phyloP scores from a whole-genome alignment of 1,284 basidiomycete genomes.

The Puccinia hordei region DNA sequence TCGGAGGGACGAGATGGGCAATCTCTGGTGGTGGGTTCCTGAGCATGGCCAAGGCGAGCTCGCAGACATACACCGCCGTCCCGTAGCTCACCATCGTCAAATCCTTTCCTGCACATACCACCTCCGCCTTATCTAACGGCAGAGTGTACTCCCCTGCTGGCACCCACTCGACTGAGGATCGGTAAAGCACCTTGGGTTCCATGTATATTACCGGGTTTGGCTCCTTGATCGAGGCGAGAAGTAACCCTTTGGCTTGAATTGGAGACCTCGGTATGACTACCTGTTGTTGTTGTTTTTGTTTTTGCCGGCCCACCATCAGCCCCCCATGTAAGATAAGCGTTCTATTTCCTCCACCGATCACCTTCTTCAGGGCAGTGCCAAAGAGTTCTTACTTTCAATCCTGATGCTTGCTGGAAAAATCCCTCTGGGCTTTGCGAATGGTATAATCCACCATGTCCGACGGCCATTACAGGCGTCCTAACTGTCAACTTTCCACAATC shows the following conservation, averaged over 20 bases:
- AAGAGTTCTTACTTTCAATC: conserved; percentile 71
- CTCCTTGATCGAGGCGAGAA: conserved; percentile 81
- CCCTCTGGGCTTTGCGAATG: conserved; percentile 93
- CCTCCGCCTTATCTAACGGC: conserved; percentile 77
- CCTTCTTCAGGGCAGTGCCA: background rate
- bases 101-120: conserved; percentile 73
- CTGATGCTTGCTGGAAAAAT: conserved; percentile 86
- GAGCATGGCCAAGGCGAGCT: conserved; percentile 73
- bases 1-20: conserved; percentile 70
- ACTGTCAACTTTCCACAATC: conserved; percentile 82
- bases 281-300: conserved; percentile 61
- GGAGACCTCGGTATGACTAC: conserved; percentile 88
- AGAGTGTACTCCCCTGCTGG: conserved; percentile 82
- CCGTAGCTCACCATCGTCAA: conserved; percentile 88
- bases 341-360: background rate
- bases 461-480: conserved; percentile 82
- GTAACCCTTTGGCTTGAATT: conserved; percentile 87
- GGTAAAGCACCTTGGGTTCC: conserved; percentile 88
- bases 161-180: conserved; percentile 87
- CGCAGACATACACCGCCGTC: conserved; percentile 86
- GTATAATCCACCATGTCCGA: conserved; percentile 89
- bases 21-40: conserved; percentile 69
- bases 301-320: no score
- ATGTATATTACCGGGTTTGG: conserved; percentile 92
- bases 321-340: background rate